Evolutionary conservation across 495 filamentous ascomycete genomes (phyloP), one percentile per base, ranked within the genome.

Genomic region (Hypoxylon cercidicola): DNA sequence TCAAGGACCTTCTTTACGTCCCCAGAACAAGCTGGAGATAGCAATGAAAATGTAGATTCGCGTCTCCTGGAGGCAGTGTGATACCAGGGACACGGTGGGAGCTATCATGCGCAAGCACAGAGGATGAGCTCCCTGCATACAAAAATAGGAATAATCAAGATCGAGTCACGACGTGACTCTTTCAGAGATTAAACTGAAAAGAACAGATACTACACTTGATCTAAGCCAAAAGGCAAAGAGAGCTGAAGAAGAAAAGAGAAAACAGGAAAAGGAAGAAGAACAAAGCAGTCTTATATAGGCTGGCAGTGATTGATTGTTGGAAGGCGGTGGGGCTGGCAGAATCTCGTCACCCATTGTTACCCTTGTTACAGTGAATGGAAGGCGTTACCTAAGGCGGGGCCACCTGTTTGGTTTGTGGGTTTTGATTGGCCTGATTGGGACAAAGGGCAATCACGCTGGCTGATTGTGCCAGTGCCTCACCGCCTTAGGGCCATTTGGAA

Each of bases 141-240:
- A 79, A 77, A 77, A 77, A 76, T 71, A 71, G 67, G 69, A 60
- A 69, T 73, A 77, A 77, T 74, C 71, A 66, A 49, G 68, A 72
- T 55, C 25, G 35, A 61, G 46, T 23, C 65, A 56, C 45, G 15
- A 45, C 59, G 64, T 58, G 43, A 60, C 66, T 74, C 72, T 84
- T 84, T 79, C 82, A 86, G 83, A 84, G 80, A 85, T 92, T 91
- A 93, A 91, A 93, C 90, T 93, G 88, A 92, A 93, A 93, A 93
- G 91, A 93, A 95, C 91, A 95, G 90, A 94, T 96, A 94, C 91
- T 93, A 94, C 90, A 93, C 90, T 93, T 93, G 91, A 93, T 93
- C 90, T 93, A 88, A 89, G 87, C 87, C 85, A 88, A 87, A 84
- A 85, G 86, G 86, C 83, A 80, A 79, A 76, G 75, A 76, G 73